Evolutionary conservation across 169 alveolate species (phyloP), one percentile per base, ranked within the genome.

Genomic region (Plasmodium sp.): DNA sequence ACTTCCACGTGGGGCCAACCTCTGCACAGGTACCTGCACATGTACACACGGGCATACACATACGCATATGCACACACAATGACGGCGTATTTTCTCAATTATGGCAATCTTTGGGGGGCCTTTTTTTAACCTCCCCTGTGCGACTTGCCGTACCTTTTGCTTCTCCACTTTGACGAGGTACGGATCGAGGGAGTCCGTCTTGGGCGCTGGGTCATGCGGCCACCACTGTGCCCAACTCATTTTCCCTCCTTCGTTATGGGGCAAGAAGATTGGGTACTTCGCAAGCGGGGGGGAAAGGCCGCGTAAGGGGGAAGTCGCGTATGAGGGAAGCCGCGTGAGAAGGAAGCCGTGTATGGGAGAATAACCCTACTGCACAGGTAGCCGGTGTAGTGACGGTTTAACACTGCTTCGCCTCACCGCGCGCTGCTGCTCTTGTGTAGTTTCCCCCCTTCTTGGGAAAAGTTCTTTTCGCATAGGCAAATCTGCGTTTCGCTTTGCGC

Each of bases 171-270:
- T 96, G 33, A 96, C 97, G 41, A 92, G 84, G 82, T 95, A 96
- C 14, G 97, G 97, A 71, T 96, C 97, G 36, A 96, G 86, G 51
- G 90, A 93, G 54, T 88, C 93, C n/a, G 97, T 90, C 75, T 95
- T 93, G 71, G 96, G 96, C 34, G 94, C 97, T 6, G 97, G 97
- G 93, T 96, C 97, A 73, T 96, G 97, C 5, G 97, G 96, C 97
- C 97, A 96, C 97, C 97, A 96, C 67, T 93, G 94, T 74, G 84
- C 93, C 97, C 97, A 96, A 73, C 93, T 96, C 97, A 96, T 96
- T 83, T 84, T 93, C 71, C 45, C 51, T 16, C 82, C 34, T 27
- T 62, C 5, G 51, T 67, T 22, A 6, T 56, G 33, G 31, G 12
- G 77, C 54, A 81, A 39, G 31, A 10, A 6, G 80, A n/a, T 58